Percentiles rank a stretch among this genome's conserved stretches.
Conservation (phyloP, 306 rosid species). For the Casuarina cunninghamiana region DNA sequence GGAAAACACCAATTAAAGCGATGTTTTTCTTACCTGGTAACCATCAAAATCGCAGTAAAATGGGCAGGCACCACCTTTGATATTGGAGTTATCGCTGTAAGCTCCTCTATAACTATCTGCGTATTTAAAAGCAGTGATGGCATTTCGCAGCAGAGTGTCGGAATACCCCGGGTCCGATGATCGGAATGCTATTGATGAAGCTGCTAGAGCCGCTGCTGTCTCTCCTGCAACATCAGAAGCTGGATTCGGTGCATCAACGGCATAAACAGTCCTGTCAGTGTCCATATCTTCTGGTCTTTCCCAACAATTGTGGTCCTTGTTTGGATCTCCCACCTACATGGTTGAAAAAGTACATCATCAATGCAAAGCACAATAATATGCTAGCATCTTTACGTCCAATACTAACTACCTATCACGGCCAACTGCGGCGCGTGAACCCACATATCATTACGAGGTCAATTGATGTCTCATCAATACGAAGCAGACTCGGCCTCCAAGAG, state of each 20-base stretch:
- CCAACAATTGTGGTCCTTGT: conserved; percentile 77
- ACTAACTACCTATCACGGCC: background rate
- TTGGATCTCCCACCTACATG: conserved; percentile 85
- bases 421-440: background rate
- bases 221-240: conserved; percentile 92
- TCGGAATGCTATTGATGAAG: conserved; percentile 73
- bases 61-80: conserved; percentile 75
- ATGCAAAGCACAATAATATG: background rate
- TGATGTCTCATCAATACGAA: background rate
- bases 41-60: conserved; percentile 91
- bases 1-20: background rate
- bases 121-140: conserved; percentile 63
- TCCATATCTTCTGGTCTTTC: conserved; percentile 98
- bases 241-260: conserved; percentile 82
- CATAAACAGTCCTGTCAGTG: conserved; percentile 69
- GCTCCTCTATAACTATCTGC: conserved; percentile 87
- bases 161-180: conserved; percentile 71
- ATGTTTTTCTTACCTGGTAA: conserved; percentile 55
- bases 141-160: conserved; percentile 64
- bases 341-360: background rate
- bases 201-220: conserved; percentile 83
- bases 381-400: too few species aligned
- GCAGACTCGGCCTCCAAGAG: background rate
- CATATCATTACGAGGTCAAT: conserved; percentile 1
- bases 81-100: conserved; percentile 70